phyloP scores from a whole-genome alignment of 805 yeast genomes.

The Sungouiozyma ichnusensis region DNA sequence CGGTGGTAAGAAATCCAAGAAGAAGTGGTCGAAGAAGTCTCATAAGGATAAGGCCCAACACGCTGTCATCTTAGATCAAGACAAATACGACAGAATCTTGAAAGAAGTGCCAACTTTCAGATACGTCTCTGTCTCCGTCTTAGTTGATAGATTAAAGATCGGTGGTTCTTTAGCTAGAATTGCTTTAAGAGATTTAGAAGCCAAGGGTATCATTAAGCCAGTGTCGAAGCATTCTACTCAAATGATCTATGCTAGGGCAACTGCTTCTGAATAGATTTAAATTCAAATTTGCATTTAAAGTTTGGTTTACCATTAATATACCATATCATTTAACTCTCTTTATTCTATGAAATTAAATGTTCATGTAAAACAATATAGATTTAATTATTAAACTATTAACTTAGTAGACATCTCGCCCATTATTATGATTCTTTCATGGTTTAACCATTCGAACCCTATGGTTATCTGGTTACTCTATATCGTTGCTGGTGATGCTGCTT shows the following conservation, averaged over 20 bases:
- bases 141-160: constrained; percentile 97
- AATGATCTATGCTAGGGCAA: constrained; percentile 85
- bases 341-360: background rate
- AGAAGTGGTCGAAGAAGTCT: constrained; percentile 99
- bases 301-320: too few species aligned
- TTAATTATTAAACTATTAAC: background rate
- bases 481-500: too few species aligned
- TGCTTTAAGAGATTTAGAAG: constrained; percentile 92
- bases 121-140: constrained; percentile 93
- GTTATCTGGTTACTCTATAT: too few species aligned
- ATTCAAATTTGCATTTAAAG: background rate
- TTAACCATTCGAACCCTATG: too few species aligned
- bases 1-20: constrained; percentile 99
- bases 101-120: constrained; percentile 99
- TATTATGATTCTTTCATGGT: too few species aligned
- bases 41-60: constrained; percentile 99
- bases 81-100: constrained; percentile 96
- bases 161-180: constrained; percentile 99
- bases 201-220: constrained; percentile 89
- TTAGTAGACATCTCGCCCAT: background rate
- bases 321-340: background rate
- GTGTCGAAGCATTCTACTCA: constrained; percentile 94
- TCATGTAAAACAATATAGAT: constrained; percentile 1
- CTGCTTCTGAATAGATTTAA: constrained; percentile 44
- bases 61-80: constrained; percentile 94